Conservation (phyloP, 2,329 filamentous ascomycete genomes). For the Thielaviopsis euricoi region DNA sequence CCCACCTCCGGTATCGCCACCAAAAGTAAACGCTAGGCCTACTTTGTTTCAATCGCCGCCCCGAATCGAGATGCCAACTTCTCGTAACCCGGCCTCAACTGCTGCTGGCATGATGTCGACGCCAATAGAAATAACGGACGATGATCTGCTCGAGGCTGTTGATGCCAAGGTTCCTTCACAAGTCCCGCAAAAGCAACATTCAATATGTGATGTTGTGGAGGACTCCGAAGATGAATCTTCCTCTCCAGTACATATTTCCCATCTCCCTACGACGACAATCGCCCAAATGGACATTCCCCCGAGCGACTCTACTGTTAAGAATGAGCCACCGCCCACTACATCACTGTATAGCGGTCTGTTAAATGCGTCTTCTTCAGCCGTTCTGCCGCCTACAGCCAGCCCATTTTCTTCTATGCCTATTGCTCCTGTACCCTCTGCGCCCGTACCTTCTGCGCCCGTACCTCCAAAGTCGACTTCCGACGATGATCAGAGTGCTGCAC, state of each 20-base stretch:
- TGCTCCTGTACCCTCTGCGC: neutral
- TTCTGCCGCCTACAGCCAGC: neutral
- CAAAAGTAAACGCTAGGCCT: neutral
- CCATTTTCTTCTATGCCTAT: neutral
- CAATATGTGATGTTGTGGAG: slow-evolving; percentile 27
- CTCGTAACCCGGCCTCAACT: slow-evolving; percentile 10
- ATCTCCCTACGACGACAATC: neutral
- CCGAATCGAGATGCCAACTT: neutral
- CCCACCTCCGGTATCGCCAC: neutral
- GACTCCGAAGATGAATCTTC: slow-evolving; percentile 38
- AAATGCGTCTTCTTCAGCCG: neutral
- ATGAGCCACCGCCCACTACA: neutral
- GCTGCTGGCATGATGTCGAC: slow-evolving; percentile 11
- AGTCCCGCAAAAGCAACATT: slow-evolving; percentile 14
- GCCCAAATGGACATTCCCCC: neutral
- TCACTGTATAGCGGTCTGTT: neutral
- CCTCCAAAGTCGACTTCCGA: slow-evolving; percentile 10
- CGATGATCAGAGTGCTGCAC: slow-evolving; percentile 13
- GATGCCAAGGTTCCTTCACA: neutral
- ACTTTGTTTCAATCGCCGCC: neutral
- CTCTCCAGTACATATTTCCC: neutral
- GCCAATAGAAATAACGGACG: neutral
- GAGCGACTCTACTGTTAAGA: neutral
- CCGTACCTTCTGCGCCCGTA: neutral
- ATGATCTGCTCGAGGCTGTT: neutral